Percentiles rank a stretch among this genome's conserved stretches.
Evolutionary conservation across 441 rosid genomes (phyloP).

Genomic region (Adansonia gregorii): DNA sequence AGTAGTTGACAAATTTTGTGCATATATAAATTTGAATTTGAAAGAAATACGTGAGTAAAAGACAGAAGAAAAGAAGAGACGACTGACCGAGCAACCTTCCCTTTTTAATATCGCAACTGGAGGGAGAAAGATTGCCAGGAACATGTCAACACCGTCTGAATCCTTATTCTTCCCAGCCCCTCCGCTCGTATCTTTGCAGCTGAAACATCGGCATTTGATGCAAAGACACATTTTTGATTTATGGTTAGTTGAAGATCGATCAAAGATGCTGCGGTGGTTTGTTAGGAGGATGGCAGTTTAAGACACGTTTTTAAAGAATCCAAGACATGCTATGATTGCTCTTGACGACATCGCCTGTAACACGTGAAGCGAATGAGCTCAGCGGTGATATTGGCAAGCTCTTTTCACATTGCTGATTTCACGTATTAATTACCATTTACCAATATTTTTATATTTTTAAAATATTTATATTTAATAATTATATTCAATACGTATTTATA

Average conservation of each 20-base stretch:
- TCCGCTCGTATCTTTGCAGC: background rate
- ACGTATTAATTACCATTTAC: background rate
- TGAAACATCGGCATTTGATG: background rate
- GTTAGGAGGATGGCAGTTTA: background rate
- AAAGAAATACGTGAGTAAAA: background rate
- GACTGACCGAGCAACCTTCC: constrained; percentile 1
- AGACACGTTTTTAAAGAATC: background rate
- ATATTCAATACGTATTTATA: no score
- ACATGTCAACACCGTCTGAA: background rate
- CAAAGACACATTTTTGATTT: background rate
- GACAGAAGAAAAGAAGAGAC: background rate
- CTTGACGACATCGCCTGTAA: background rate
- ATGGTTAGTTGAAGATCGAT: background rate
- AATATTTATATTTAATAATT: no score
- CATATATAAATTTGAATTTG: background rate
- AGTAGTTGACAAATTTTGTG: background rate
- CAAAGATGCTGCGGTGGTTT: background rate
- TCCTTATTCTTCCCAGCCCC: background rate
- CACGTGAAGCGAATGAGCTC: background rate
- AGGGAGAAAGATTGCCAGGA: constrained; percentile 13
- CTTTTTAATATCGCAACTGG: constrained; percentile 3
- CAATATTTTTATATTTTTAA: no score
- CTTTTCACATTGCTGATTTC: background rate
- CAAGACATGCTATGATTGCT: background rate
- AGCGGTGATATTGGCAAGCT: background rate